Evolutionary conservation across 2,329 filamentous ascomycete genomes (phyloP).

Genomic region (Sporothrix schenckii): DNA sequence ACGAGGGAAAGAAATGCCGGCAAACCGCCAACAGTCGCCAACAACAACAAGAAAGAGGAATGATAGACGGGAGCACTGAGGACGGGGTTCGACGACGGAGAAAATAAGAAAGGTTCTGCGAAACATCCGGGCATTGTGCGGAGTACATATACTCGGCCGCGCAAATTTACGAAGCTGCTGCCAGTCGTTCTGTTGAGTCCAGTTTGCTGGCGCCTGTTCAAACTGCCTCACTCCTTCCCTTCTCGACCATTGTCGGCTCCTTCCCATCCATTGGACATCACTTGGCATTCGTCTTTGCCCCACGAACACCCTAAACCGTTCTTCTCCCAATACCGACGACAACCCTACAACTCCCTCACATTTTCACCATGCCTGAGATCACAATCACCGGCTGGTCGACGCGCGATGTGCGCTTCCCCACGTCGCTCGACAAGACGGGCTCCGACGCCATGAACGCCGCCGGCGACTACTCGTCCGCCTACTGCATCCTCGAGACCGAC

Average conservation of each 20-base stretch:
- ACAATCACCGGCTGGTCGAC: conserved; percentile 73
- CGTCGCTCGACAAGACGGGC: conserved; percentile 94
- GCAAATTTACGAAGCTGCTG: background rate
- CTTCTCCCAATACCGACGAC: background rate
- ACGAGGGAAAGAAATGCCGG: conserved; percentile 6
- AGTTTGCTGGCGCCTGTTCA: conserved; percentile 3
- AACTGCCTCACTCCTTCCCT: conserved; percentile 21
- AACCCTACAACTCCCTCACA: background rate
- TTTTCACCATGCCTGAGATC: conserved; percentile 55
- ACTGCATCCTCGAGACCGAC: conserved; percentile 86
- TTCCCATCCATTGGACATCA: background rate
- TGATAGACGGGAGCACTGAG: background rate
- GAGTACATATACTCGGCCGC: background rate
- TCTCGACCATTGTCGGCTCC: background rate
- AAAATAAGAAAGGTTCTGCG: conserved; percentile 9
- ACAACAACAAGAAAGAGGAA: background rate
- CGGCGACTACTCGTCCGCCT: conserved; percentile 90
- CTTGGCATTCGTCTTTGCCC: background rate
- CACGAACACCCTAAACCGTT: background rate
- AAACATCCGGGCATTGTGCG: conserved; percentile 8
- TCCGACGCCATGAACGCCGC: conserved; percentile 97
- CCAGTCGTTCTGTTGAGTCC: background rate
- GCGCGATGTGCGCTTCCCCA: conserved; percentile 78
- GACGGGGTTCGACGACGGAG: conserved; percentile 21
- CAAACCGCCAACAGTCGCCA: background rate